These are phyloP conservation scores for Zymoseptoria passerinii DNA, from an alignment of 2,329 filamentous ascomycete species.

Conservation along the genomic window DNA sequence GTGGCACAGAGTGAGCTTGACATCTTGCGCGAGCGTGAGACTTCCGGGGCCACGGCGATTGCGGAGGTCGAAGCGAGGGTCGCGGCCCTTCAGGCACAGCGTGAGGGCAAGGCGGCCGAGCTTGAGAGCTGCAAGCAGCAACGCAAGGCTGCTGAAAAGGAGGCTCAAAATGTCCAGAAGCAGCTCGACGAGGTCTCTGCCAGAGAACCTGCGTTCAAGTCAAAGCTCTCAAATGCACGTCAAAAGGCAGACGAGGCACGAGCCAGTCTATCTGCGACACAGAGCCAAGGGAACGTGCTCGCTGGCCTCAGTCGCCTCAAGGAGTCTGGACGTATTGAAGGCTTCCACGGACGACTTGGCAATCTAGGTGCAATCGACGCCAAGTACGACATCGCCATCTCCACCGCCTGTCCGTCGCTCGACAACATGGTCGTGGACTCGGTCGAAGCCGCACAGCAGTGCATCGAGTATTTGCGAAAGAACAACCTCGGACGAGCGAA, in stretches of 20 bases:
- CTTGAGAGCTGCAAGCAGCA: conserved; percentile 68
- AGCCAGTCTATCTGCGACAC: conserved; percentile 78
- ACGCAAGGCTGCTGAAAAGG: conserved; percentile 63
- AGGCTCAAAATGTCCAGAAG: conserved; percentile 61
- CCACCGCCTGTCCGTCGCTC: conserved; percentile 81
- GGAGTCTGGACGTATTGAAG: conserved; percentile 92
- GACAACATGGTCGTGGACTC: conserved; percentile 97
- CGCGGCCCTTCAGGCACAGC: conserved; percentile 60
- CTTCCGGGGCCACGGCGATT: conserved; percentile 74
- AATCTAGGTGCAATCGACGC: conserved; percentile 90
- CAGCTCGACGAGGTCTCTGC: conserved; percentile 64
- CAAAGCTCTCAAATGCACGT: conserved; percentile 77
- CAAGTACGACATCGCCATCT: conserved; percentile 96
- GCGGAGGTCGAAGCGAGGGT: conserved; percentile 79
- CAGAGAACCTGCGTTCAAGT: conserved; percentile 73
- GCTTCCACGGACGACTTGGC: conserved; percentile 89
- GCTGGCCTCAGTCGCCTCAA: conserved; percentile 88
- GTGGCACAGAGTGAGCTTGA: conserved; percentile 91
- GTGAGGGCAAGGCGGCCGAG: conserved; percentile 61
- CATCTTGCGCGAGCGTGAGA: conserved; percentile 82
- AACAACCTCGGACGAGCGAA: conserved; percentile 95
- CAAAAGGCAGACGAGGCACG: conserved; percentile 95
- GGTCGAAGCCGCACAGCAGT: conserved; percentile 92
- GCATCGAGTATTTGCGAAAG: conserved; percentile 94
- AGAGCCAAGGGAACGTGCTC: conserved; percentile 77